phyloP scores from a whole-genome alignment of 2,329 filamentous ascomycete genomes.

The Macrophomina tecta region DNA sequence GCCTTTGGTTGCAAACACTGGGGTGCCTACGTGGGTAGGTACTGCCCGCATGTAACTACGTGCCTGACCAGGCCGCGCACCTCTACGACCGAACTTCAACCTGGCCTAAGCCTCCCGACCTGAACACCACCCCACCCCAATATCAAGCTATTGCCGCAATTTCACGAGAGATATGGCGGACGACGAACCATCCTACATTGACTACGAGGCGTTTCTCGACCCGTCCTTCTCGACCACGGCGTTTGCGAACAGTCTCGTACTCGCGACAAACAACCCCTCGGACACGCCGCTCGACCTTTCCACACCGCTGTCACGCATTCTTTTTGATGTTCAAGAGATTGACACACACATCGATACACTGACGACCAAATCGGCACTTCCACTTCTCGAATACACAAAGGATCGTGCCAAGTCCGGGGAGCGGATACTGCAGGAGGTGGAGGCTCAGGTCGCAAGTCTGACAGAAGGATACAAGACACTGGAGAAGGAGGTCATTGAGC shows the following conservation, averaged over 20 bases:
- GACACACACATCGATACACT: constrained; percentile 93
- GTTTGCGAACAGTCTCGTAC: constrained; percentile 89
- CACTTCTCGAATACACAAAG: constrained; percentile 79
- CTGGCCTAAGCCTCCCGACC: neutral
- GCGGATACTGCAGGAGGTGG: constrained; percentile 75
- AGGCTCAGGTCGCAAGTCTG: constrained; percentile 78
- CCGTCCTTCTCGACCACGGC: constrained; percentile 78
- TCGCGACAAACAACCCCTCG: constrained; percentile 88
- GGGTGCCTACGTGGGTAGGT: too few species aligned
- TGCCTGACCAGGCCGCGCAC: neutral
- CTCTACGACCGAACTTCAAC: constrained; percentile 19
- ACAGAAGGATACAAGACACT: constrained; percentile 86
- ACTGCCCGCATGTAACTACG: too few species aligned
- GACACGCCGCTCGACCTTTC: constrained; percentile 92
- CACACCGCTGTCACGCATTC: constrained; percentile 87
- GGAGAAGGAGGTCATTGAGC: constrained; percentile 83
- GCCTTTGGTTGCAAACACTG: too few species aligned
- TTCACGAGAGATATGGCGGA: constrained; percentile 15
- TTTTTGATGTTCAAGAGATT: constrained; percentile 96
- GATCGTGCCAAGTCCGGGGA: constrained; percentile 75
- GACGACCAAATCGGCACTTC: constrained; percentile 82
- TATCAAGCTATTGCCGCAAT: neutral
- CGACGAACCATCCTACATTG: constrained; percentile 78
- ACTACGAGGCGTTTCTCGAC: constrained; percentile 89
- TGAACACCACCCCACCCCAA: neutral